Base-by-base conservation (phyloP, 108 stramenopile genomes). In the Cyclotella baltica region DNA sequence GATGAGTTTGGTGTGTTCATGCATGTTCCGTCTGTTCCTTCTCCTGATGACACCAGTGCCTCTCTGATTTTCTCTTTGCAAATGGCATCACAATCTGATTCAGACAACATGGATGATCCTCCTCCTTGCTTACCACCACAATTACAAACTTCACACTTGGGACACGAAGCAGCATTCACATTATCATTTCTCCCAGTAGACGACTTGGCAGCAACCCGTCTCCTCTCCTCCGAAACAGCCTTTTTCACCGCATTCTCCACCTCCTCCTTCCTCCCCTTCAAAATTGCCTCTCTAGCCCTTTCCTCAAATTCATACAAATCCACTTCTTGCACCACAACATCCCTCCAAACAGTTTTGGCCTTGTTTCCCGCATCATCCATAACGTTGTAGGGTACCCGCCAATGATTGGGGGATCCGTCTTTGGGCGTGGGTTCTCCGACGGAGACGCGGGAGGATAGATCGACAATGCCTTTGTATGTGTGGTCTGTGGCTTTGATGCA, bases 361-460 rank as follows among this genome's bases (percentile, higher is more conserved):
- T 74, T 73, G 71, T 96, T 96, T 27, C 95, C 95, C 0, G 93
- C 90, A 56, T 88, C 91, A 68, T 96, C 95, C 57, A 81, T 83
- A 16, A 96, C 95, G 67, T 96, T 78, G 85, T 96, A 93, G 2
- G 95, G 93, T 30, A 96, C 91, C n/a, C 65, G 77, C 95, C 95
- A 96, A 28, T 84, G 84, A 70, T 84, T 70, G 20, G 75, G 75
- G 27, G 33, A 46, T 28, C 58, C 80, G 36, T 87, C 85, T 71
- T 85, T 88, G 37, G 88, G 88, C 20, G 87, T 80, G 36, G 90
- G 93, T 18, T 90, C 89, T 15, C 95, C 95, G 10, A 96, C 85
- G 11, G 70, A 61, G 1, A 96, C 92, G 34, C 75, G 70, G 40
- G 80, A 47, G 0, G 90, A 85, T 22, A 96, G 79, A 73, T 96